Conservation (phyloP, 805 yeast genomes). For the Kockiozyma suomiensis region DNA sequence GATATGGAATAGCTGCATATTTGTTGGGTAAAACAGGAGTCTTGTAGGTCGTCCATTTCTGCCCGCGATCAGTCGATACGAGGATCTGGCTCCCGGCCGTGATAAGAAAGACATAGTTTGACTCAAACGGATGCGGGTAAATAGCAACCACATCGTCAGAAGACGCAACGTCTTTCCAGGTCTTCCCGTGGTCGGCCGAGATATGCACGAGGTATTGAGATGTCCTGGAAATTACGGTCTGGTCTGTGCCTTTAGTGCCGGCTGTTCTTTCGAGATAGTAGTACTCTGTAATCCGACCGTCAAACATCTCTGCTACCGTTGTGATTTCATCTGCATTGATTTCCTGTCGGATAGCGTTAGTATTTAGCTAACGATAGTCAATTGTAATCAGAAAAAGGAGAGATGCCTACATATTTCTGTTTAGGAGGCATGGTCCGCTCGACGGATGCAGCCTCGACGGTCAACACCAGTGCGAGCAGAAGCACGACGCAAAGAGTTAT, state of each 20-base stretch:
- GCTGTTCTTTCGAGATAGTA: slow-evolving; percentile 61
- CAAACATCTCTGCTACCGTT: slow-evolving; percentile 60
- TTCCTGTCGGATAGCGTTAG: not conserved
- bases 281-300: slow-evolving; percentile 64
- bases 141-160: slow-evolving; percentile 55
- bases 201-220: slow-evolving; percentile 55
- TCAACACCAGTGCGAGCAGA: not conserved
- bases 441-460: slow-evolving; percentile 3
- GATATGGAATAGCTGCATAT: slow-evolving; percentile 43
- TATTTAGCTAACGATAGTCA: too few relatives aligned
- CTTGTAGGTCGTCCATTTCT: slow-evolving; percentile 50
- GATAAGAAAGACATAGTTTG: slow-evolving; percentile 58
- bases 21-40: slow-evolving; percentile 50
- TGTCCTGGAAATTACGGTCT: slow-evolving; percentile 66
- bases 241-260: slow-evolving; percentile 51
- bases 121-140: slow-evolving; percentile 61
- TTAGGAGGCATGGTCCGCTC: not conserved
- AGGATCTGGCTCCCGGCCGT: slow-evolving; percentile 56
- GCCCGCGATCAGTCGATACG: slow-evolving; percentile 69
- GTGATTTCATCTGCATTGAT: slow-evolving; percentile 5
- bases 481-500: not conserved
- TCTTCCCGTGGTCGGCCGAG: slow-evolving; percentile 70
- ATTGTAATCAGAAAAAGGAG: too few relatives aligned
- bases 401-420: not conserved
- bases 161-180: slow-evolving; percentile 49